These are phyloP conservation scores for Bonia amplexicaulis DNA, from an alignment of 176 grass and related monocot species.

Conservation along the genomic window DNA sequence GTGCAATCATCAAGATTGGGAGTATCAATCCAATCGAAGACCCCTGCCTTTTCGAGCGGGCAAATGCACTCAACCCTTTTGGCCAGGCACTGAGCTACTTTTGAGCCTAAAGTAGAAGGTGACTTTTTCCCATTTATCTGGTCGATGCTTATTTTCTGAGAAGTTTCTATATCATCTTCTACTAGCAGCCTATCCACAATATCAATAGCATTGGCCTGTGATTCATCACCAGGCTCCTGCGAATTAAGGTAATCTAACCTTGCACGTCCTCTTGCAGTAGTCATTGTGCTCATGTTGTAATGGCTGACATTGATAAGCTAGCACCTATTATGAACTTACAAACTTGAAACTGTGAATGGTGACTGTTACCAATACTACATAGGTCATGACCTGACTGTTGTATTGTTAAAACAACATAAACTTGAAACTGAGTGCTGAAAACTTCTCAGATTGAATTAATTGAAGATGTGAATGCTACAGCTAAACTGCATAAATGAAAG, in stretches of 20 bases:
- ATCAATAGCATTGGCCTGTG: conserved; percentile 54
- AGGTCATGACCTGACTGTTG: background rate
- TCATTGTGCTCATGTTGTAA: conserved; percentile 6
- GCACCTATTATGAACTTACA: conserved; percentile 18
- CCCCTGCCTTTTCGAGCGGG: conserved; percentile 31
- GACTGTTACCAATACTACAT: background rate
- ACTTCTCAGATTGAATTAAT: background rate
- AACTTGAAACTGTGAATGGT: background rate
- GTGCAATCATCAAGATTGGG: conserved; percentile 34
- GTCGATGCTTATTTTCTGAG: conserved; percentile 11
- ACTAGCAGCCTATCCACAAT: conserved; percentile 48
- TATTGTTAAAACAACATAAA: background rate
- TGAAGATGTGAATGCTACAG: background rate
- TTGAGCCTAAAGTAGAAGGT: conserved; percentile 43
- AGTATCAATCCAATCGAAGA: conserved; percentile 66
- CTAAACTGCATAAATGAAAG: background rate
- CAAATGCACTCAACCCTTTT: conserved; percentile 27
- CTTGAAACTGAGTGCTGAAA: background rate
- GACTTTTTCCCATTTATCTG: conserved; percentile 28
- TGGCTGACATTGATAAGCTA: background rate
- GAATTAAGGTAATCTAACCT: conserved; percentile 58
- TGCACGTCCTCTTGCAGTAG: background rate
- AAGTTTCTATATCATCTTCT: conserved; percentile 44
- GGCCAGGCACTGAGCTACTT: conserved; percentile 44
- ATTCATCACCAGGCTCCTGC: conserved; percentile 57